Base-by-base conservation (phyloP, 1,139 yeast genomes). In the Blastobotrys illinoisensis region DNA sequence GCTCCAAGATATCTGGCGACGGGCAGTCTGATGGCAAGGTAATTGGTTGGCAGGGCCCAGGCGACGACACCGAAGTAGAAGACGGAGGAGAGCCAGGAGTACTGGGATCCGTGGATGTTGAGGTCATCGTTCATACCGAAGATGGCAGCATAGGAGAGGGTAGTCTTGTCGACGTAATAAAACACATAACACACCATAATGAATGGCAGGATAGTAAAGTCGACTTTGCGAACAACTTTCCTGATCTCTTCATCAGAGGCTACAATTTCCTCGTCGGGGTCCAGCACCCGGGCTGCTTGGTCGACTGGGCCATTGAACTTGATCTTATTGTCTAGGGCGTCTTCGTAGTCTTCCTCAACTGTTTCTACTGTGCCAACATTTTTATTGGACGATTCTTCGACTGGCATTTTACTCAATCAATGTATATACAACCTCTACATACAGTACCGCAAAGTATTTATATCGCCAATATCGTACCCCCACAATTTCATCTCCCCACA, bases 131-230 rank as follows among this genome's bases (percentile, higher is more conserved):
- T 74, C 56, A 84, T 72, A 1, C 87, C 88, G 72, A 83, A 74
- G 53, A 85, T 76, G 1, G 88, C 77, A 4, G 88, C 87, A 61
- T 79, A 80, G 11, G 84, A 75, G 32, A 77, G 78, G 5, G 86
- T 73, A 14, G 79, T 71, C 63, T 85, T 85, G 67, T 85, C 90
- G 80, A 84, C 77, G 58, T 79, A 81, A 63, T 82, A 88, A 53
- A 79, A 72, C 19, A 81, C 76, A 64, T 82, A 82, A 40, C 82
- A 67, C 13, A 79, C 60, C 63, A 83, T 76, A 71, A 83, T 73
- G 48, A 82, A 58, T 0, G 89, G 88, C 60, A 83, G 67, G 59
- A 84, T 64, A 56, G 67, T 74, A 23, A 74, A 48, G 65, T 83
- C 88, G 46, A 81, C 82, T 59, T 79, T 66, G 14, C 78, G 67